Conservation (phyloP, 2,329 filamentous ascomycete species). For the Neonectria magnoliae region DNA sequence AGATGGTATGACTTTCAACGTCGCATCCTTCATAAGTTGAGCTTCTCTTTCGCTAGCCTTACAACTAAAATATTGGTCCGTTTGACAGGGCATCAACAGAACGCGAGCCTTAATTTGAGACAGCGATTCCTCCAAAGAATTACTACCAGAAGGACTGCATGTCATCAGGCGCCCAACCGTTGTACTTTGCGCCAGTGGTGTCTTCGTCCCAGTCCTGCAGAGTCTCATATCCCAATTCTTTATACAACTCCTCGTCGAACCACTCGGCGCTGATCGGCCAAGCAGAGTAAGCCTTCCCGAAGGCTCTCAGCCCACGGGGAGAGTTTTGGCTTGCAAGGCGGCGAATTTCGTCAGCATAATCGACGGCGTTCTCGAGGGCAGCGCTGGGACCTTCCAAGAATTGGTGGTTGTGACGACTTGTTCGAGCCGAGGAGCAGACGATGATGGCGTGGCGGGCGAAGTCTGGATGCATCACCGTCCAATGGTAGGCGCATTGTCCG, state of each 20-base stretch:
- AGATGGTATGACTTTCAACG: constrained; percentile 47
- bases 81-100: constrained; percentile 68
- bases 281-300: constrained; percentile 57
- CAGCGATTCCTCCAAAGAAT: constrained; percentile 62
- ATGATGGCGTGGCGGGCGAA: constrained; percentile 52
- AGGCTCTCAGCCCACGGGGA: constrained; percentile 51
- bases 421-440: constrained; percentile 57
- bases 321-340: constrained; percentile 34
- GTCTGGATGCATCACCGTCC: constrained; percentile 55
- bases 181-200: constrained; percentile 45
- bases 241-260: constrained; percentile 55
- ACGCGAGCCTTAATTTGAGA: constrained; percentile 69
- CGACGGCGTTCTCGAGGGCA: constrained; percentile 52
- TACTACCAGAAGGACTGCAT: constrained; percentile 30
- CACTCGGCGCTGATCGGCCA: constrained; percentile 58
- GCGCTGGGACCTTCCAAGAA: constrained; percentile 58
- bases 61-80: constrained; percentile 72
- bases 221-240: constrained; percentile 47
- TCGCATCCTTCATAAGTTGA: constrained; percentile 39
- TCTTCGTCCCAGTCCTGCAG: constrained; percentile 50
- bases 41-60: constrained; percentile 48
- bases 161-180: constrained; percentile 56
- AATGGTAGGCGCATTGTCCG: constrained; percentile 59
- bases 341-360: constrained; percentile 50
- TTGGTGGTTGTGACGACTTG: constrained; percentile 57